A percentile compares a stretch with the other conserved stretches of the same genome.
These are phyloP conservation scores for Mrakia blollopis DNA, from an alignment of 768 basidiomycete genomes.

Conservation along the genomic window DNA sequence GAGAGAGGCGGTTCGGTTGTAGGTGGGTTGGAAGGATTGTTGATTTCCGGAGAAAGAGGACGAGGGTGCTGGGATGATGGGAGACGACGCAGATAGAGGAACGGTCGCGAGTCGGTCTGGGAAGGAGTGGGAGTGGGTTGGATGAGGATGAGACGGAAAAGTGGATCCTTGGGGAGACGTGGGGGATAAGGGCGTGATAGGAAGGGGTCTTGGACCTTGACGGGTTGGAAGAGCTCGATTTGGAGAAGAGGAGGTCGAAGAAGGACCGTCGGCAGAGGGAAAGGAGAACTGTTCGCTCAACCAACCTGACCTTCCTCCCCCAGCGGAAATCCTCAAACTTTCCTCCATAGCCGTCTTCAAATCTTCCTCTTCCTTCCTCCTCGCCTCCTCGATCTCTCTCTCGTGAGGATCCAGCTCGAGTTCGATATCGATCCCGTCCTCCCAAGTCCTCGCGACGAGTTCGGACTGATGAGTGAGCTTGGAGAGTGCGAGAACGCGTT, in stretches of 20 bases:
- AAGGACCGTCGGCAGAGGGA: no score
- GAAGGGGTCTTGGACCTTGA: background rate
- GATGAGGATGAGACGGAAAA: background rate
- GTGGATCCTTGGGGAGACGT: background rate
- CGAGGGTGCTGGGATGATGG: background rate
- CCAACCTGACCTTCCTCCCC: background rate
- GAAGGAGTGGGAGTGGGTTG: background rate
- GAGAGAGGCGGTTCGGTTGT: background rate
- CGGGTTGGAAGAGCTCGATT: background rate
- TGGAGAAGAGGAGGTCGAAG: no score
- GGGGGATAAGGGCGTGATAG: background rate
- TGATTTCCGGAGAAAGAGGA: background rate
- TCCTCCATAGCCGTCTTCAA: slow-evolving; percentile 1
- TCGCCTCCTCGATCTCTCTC: background rate
- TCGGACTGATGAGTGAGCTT: background rate
- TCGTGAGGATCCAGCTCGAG: background rate
- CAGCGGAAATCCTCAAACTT: background rate
- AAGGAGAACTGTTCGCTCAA: background rate
- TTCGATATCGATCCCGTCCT: background rate
- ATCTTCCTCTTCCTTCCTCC: background rate
- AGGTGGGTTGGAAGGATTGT: background rate
- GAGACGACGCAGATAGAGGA: background rate
- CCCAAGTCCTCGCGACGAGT: background rate
- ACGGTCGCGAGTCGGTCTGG: background rate
- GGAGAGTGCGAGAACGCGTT: background rate